Evolutionary conservation across 768 basidiomycete species (phyloP).

Genomic region (Rhodotorula toruloides): DNA sequence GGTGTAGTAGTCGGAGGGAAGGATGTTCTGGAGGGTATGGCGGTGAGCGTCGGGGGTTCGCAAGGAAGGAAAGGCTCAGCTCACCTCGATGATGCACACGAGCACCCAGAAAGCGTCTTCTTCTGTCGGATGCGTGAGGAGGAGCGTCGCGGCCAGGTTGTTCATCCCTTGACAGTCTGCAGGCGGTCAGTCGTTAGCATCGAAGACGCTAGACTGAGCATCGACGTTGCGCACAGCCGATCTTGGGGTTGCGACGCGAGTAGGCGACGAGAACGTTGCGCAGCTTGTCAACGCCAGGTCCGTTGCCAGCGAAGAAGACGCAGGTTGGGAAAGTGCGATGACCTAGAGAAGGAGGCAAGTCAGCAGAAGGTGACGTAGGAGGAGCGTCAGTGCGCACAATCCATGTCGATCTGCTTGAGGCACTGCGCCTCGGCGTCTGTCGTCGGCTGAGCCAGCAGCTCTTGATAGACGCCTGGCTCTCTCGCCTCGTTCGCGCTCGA

Average conservation of each 20-base stretch:
- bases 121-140: constrained; percentile 88
- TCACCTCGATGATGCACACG: constrained; percentile 68
- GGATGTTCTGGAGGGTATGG: constrained; percentile 51
- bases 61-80: not conserved
- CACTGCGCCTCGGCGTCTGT: constrained; percentile 45
- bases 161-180: constrained; percentile 63
- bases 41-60: not conserved
- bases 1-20: constrained; percentile 91
- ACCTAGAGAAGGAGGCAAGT: constrained; percentile 39
- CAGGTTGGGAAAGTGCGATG: constrained; percentile 42
- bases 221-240: constrained; percentile 56
- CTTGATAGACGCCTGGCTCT: constrained; percentile 83
- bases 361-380: not conserved
- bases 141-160: constrained; percentile 85
- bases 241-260: constrained; percentile 81
- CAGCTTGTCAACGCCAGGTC: constrained; percentile 85
- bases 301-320: constrained; percentile 95
- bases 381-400: constrained; percentile 45
- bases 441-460: constrained; percentile 58
- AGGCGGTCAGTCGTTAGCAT: not conserved
- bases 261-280: constrained; percentile 84
- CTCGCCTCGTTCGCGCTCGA: constrained; percentile 85
- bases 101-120: constrained; percentile 98
- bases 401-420: constrained; percentile 85
- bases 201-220: not conserved